Conservation (phyloP, 2,329 filamentous ascomycete genomes). For the Verticillium isaacii region DNA sequence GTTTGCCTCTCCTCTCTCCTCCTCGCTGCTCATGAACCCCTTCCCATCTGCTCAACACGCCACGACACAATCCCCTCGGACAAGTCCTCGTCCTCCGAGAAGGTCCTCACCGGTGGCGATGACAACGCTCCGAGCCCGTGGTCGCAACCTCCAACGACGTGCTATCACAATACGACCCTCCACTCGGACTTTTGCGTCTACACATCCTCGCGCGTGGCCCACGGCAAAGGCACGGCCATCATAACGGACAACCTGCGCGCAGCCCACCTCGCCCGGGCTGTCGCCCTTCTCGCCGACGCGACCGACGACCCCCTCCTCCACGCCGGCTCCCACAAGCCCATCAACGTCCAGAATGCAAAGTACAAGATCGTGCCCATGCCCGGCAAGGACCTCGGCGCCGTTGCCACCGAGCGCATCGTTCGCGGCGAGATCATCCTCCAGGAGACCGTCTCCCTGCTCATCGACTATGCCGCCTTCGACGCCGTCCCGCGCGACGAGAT, state of each 20-base stretch:
- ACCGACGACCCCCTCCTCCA: background rate
- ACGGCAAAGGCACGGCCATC: constrained; percentile 31
- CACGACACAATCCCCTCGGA: background rate
- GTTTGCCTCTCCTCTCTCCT: constrained; percentile 13
- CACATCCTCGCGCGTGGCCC: constrained; percentile 25
- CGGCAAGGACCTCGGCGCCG: constrained; percentile 40
- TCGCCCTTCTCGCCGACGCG: constrained; percentile 14
- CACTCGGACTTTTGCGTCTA: constrained; percentile 26
- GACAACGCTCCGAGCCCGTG: background rate
- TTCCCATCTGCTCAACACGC: constrained; percentile 12
- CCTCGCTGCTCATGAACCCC: constrained; percentile 6
- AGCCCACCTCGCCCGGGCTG: constrained; percentile 17
- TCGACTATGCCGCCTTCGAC: constrained; percentile 32
- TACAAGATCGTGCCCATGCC: constrained; percentile 30
- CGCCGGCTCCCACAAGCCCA: constrained; percentile 1
- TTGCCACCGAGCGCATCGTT: constrained; percentile 25
- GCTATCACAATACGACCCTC: constrained; percentile 11
- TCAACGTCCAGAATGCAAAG: constrained; percentile 8
- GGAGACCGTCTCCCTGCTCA: constrained; percentile 30
- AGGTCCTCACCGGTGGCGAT: background rate
- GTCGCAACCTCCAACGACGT: constrained; percentile 1
- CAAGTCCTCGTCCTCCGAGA: background rate
- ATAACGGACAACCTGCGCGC: constrained; percentile 29
- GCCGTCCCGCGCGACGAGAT: constrained; percentile 20
- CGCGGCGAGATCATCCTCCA: constrained; percentile 32